Evolutionary conservation across 495 filamentous ascomycete species (phyloP), one percentile per base, ranked within the genome.

Genomic region (Aspergillus campestris): DNA sequence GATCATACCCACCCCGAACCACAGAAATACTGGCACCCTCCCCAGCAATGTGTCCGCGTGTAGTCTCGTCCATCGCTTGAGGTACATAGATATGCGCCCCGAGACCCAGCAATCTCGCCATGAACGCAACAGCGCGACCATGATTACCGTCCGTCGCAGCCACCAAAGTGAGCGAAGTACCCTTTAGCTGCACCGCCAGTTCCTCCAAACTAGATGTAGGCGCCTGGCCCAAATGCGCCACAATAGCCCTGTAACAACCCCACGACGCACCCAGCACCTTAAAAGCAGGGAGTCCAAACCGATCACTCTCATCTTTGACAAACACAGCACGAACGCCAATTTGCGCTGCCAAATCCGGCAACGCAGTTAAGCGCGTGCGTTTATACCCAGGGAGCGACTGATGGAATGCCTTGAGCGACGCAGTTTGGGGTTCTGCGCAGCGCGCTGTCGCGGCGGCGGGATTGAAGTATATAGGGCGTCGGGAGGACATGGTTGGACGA

Each of bases 181-280:
- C 34, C 47, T 58, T 46, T 9, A 73, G 64, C 35, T 59, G 56
- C n/a, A 4, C 50, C 28, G 60, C 51, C 15, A 83, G 38, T 8
- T 69, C 63, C 5, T 64, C 56, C 0, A 81, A 31, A 15, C 58
- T 42, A 2, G 59, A 47, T 6, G 64, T 64, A 4, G 55, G 37
- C 0, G 69, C 57, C 3, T 80, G 53, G 1, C 51, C 58, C 11
- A 78, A 56, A 5, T 64, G 47, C 0, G 59, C 47, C 2, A 61
- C 56, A 5, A 87, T 42, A 6, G 79, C 77, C 31, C 74, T 73
- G 50, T 77, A 80, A 37, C 72, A 68, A 0, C 74, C 81, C 83
- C 82, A 90, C n/a, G 81, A 82, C 0, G 86, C 84, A 7, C 84
- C 86, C 0, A 87, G 74, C 33, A 86, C 80, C 58, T 89, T 89